phyloP scores from a whole-genome alignment of 768 basidiomycete species.

The Trametes sanguinea region DNA sequence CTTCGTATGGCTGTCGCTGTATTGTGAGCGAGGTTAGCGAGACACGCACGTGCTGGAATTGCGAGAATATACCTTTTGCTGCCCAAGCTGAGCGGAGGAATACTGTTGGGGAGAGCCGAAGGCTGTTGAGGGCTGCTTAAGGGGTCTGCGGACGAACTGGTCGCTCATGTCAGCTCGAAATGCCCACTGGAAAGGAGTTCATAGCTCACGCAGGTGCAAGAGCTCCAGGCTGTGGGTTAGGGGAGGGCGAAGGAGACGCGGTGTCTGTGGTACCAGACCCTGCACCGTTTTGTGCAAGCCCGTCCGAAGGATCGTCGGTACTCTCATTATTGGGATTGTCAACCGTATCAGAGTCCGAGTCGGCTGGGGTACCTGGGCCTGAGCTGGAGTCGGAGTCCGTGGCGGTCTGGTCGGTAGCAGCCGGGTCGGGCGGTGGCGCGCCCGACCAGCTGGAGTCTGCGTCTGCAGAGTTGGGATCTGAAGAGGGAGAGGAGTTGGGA shows the following conservation, averaged over 20 bases:
- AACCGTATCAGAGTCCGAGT: background rate
- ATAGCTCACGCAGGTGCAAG: background rate
- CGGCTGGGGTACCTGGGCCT: background rate
- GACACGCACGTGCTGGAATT: background rate
- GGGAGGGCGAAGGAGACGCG: background rate
- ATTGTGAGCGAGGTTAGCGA: background rate
- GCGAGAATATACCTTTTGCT: background rate
- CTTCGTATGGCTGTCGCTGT: constrained; percentile 3
- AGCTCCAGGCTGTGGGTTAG: background rate
- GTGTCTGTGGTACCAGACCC: background rate
- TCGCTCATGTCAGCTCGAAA: background rate
- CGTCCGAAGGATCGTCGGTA: background rate
- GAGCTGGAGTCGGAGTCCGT: background rate
- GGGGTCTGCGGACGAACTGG: background rate
- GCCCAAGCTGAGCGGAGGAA: background rate
- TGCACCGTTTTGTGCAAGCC: background rate
- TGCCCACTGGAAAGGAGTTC: background rate
- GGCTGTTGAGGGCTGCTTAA: background rate
- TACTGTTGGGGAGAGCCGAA: background rate
- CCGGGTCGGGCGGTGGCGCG: background rate
- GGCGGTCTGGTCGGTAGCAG: background rate
- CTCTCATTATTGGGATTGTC: background rate
- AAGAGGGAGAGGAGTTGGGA: background rate
- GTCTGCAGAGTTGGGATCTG: background rate
- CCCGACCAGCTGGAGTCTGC: background rate